A percentile compares a stretch with the other conserved stretches of the same genome.
Evolutionary conservation across 2,329 filamentous ascomycete genomes (phyloP).

Genomic region (Peltaster fructicola): DNA sequence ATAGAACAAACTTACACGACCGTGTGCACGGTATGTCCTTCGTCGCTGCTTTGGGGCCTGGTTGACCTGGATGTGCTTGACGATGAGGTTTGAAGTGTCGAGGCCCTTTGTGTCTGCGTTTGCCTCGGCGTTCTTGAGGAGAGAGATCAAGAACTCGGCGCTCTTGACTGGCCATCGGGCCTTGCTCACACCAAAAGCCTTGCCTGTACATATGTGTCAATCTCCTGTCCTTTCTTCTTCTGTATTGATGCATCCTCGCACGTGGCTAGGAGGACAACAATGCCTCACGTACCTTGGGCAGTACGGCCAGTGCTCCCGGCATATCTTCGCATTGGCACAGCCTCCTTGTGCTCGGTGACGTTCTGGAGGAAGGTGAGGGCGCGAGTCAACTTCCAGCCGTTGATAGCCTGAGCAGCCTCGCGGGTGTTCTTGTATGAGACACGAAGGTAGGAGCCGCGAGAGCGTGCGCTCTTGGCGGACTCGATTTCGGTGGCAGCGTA

Average conservation of each 20-base stretch:
- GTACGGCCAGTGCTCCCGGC: constrained; percentile 87
- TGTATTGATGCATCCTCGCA: constrained; percentile 21
- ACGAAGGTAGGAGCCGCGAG: constrained; percentile 95
- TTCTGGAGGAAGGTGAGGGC: constrained; percentile 96
- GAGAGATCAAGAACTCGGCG: constrained; percentile 89
- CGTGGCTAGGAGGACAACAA: constrained; percentile 13
- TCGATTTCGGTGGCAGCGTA: constrained; percentile 86
- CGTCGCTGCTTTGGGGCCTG: constrained; percentile 98
- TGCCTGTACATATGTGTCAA: constrained; percentile 43
- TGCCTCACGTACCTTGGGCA: constrained; percentile 84
- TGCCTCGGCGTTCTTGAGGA: constrained; percentile 94
- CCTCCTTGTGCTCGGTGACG: constrained; percentile 92
- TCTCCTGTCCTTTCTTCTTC: constrained; percentile 11
- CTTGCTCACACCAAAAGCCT: constrained; percentile 95
- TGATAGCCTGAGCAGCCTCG: constrained; percentile 98
- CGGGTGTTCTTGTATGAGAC: constrained; percentile 99
- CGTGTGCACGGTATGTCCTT: constrained; percentile 99
- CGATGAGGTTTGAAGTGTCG: constrained; percentile 89
- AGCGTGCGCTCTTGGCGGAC: constrained; percentile 84
- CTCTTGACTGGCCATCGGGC: constrained; percentile 99
- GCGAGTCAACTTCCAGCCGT: constrained; percentile 94
- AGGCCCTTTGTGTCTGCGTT: constrained; percentile 95
- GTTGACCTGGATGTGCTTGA: constrained; percentile 99
- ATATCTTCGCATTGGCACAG: constrained; percentile 95
- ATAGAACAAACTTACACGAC: constrained; percentile 60